These are phyloP conservation scores for Mycena maculata DNA, from an alignment of 768 basidiomycete species.

Conservation along the genomic window DNA sequence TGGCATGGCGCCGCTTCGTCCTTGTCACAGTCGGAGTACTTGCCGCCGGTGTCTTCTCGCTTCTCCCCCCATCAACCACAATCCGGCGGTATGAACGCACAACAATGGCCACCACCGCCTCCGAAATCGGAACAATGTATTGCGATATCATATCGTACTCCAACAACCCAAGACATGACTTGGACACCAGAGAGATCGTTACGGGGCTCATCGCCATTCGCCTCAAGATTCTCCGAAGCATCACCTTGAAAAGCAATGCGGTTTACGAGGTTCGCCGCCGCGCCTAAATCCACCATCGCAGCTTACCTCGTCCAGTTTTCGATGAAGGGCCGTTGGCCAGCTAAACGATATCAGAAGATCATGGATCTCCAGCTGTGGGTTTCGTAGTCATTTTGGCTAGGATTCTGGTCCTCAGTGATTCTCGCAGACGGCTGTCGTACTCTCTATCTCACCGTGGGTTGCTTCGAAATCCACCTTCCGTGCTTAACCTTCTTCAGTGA, in stretches of 20 bases:
- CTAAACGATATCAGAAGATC: constrained; percentile 77
- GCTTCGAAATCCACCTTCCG: neutral
- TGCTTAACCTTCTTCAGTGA: constrained; percentile 45
- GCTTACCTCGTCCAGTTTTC: constrained; percentile 65
- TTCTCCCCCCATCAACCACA: constrained; percentile 80
- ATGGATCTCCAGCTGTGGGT: constrained; percentile 75
- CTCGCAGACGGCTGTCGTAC: constrained; percentile 70
- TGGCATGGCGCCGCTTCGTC: constrained; percentile 83
- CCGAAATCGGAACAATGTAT: constrained; percentile 76
- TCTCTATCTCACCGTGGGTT: constrained; percentile 66
- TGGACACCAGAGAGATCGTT: constrained; percentile 66
- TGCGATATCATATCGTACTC: constrained; percentile 83
- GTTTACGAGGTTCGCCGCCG: constrained; percentile 67
- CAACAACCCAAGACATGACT: constrained; percentile 61
- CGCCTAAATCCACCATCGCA: neutral
- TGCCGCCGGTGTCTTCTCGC: constrained; percentile 80
- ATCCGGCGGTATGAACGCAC: constrained; percentile 79
- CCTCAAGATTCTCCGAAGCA: constrained; percentile 74
- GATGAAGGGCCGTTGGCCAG: constrained; percentile 82
- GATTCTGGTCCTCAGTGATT: neutral
- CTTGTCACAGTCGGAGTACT: constrained; percentile 78
- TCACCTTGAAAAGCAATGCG: constrained; percentile 66
- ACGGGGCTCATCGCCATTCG: constrained; percentile 79
- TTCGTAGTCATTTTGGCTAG: neutral
- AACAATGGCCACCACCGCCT: constrained; percentile 73